Evolutionary conservation across 176 grass and related monocot species (phyloP), one percentile per base, ranked within the genome.

Genomic region (Zoysia pacifica): DNA sequence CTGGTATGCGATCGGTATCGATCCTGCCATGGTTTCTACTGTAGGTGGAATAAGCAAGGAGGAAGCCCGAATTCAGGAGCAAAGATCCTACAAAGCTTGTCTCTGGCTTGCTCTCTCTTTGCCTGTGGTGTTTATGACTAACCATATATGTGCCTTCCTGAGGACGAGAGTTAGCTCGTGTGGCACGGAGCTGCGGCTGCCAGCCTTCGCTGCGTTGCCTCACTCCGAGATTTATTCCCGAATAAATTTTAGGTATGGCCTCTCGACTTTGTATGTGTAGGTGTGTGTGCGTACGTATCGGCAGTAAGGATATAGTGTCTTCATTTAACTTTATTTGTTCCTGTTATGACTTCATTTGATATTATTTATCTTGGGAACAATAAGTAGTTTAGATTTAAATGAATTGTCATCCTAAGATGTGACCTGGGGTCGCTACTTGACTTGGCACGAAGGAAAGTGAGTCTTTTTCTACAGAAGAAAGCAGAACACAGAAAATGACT

Each of bases 1-100:
- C 38, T 65, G 82, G 85, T 93, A 90, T 2, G 84, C 87, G 0
- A 83, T 18, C 16, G 78, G 5, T 28, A 87, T 6, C 40, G 16
- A 53, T 38, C 72, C 62, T 48, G 72, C 78, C 85, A 81, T 81
- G 60, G 42, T 48, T 9, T 10, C 0, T 9, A 12, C 79, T 42
- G 60, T 6, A 38, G 20, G 56, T 38, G 55, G 2, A 55, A 5
- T 14, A 7, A 3, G 50, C 65, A 47, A 65, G 18, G 69, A 73
- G 10, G 12, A 48, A 53, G 7, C 15, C 54, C 52, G 37, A 70
- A 41, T 10, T 60, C 49, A 1, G 1, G 7, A 12, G 9, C 28
- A 66, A 50, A 74, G 46, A 15, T 81, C 35, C 16, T 62, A 9
- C 11, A 15, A 20, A 52, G n/a, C 7, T 48, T 16, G 55, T 20